Conservation (phyloP, 495 filamentous ascomycete species). For the Penicillium herquei region DNA sequence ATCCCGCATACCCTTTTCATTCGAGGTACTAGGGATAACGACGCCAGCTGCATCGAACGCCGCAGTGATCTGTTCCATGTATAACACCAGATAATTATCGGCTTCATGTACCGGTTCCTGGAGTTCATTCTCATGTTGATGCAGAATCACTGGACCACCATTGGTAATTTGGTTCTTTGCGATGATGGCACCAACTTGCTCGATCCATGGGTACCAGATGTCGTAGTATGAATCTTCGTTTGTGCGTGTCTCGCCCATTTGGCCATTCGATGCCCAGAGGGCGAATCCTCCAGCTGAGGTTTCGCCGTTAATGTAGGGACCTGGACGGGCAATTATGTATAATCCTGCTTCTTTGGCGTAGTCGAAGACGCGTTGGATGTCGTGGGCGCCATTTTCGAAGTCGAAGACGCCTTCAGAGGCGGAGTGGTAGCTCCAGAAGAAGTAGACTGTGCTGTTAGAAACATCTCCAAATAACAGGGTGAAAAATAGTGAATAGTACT, state of each 20-base stretch:
- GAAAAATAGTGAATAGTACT: background rate
- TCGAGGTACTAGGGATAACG: slow-evolving; percentile 50
- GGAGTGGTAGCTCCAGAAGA: slow-evolving; percentile 57
- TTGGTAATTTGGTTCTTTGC: slow-evolving; percentile 50
- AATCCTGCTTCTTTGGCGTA: slow-evolving; percentile 56
- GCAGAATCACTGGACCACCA: slow-evolving; percentile 52
- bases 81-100: slow-evolving; percentile 41
- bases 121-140: slow-evolving; percentile 55
- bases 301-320: slow-evolving; percentile 59
- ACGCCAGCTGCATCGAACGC: slow-evolving; percentile 47
- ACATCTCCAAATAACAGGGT: background rate
- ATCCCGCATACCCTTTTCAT: slow-evolving; percentile 52
- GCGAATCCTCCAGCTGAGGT: slow-evolving; percentile 50
- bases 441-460: slow-evolving; percentile 37
- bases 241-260: slow-evolving; percentile 44
- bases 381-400: slow-evolving; percentile 54
- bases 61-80: slow-evolving; percentile 53
- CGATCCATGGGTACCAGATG: slow-evolving; percentile 45
- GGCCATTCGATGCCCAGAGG: slow-evolving; percentile 52
- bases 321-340: slow-evolving; percentile 57
- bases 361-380: slow-evolving; percentile 53
- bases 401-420: slow-evolving; percentile 49
- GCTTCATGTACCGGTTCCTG: slow-evolving; percentile 38
- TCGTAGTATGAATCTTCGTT: slow-evolving; percentile 41
- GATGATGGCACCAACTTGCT: slow-evolving; percentile 45